A percentile compares a stretch with the other conserved stretches of the same genome.
Evolutionary conservation across 768 basidiomycete species (phyloP).

Genomic region (Coprinellus aureogranulatus): DNA sequence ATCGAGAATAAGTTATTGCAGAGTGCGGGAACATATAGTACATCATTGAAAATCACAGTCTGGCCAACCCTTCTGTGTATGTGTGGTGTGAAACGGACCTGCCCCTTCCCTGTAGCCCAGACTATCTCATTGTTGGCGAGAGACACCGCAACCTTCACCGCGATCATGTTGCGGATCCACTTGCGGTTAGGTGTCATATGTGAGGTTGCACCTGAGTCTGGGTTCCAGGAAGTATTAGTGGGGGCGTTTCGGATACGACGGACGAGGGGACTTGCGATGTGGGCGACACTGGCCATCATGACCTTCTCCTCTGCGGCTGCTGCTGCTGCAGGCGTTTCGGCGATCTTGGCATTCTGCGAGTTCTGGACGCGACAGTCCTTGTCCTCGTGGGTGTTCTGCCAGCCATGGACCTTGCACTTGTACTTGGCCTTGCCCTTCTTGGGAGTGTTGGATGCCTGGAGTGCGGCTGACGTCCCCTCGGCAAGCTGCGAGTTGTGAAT

Average conservation of each 20-base stretch:
- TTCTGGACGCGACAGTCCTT: not conserved
- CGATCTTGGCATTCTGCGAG: not conserved
- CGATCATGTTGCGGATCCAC: slow-evolving; percentile 9
- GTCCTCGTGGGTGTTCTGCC: not conserved
- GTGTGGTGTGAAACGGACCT: slow-evolving; percentile 9
- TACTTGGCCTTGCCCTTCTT: not conserved
- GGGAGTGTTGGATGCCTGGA: not conserved
- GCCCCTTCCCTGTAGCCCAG: slow-evolving; percentile 7
- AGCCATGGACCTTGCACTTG: not conserved
- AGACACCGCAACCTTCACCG: slow-evolving; percentile 1
- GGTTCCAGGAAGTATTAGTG: slow-evolving; percentile 10
- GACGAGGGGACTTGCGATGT: not conserved
- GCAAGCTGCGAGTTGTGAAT: not conserved
- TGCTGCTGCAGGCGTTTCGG: not conserved
- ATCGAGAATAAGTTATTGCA: slow-evolving; percentile 13
- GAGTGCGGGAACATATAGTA: slow-evolving; percentile 14
- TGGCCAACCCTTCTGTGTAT: not conserved
- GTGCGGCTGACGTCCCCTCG: not conserved
- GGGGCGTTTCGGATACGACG: not conserved
- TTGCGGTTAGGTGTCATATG: slow-evolving; percentile 17
- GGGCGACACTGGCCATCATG: not conserved
- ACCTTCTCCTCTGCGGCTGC: not conserved
- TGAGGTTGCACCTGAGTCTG: slow-evolving; percentile 18
- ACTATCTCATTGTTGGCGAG: slow-evolving; percentile 13
- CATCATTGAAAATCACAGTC: slow-evolving; percentile 11